A percentile compares a stretch with the other conserved stretches of the same genome.
phyloP scores from a whole-genome alignment of 148 eudicot genomes.

The Camellia japonica region DNA sequence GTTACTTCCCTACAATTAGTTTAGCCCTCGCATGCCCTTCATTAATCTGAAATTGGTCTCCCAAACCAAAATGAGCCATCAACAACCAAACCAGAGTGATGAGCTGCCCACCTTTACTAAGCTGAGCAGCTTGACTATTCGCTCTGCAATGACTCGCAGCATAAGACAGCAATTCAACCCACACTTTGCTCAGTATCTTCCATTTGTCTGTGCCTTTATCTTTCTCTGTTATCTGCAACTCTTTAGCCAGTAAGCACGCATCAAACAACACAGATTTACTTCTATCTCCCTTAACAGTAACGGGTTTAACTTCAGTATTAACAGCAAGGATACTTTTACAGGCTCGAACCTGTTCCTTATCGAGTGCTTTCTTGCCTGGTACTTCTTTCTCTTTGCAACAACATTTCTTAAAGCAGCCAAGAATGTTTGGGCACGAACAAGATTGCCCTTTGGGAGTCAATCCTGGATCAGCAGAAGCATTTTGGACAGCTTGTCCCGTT shows the following conservation, averaged over 20 bases:
- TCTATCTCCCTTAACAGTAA: conserved; percentile 17
- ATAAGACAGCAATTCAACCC: conserved; percentile 21
- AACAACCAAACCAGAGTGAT: conserved; percentile 22
- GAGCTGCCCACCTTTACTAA: conserved; percentile 24
- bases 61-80: conserved; percentile 27
- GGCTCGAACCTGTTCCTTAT: background rate
- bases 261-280: conserved; percentile 25
- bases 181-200: conserved; percentile 25
- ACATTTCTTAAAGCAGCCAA: too few relatives aligned
- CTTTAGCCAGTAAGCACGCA: conserved; percentile 21
- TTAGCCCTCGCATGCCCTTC: conserved; percentile 12
- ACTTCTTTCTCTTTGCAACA: too few relatives aligned
- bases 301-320: conserved; percentile 5
- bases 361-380: too few relatives aligned
- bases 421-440: too few relatives aligned
- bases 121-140: conserved; percentile 11
- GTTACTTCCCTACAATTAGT: background rate
- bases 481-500: background rate
- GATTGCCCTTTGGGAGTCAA: too few relatives aligned
- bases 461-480: too few relatives aligned
- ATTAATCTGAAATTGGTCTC: conserved; percentile 19
- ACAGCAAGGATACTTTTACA: conserved; percentile 1
- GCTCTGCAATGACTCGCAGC: conserved; percentile 15
- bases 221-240: background rate
- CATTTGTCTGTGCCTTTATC: background rate